A percentile compares a stretch with the other conserved stretches of the same genome.
These are phyloP conservation scores for Amanita rimosa DNA, from an alignment of 768 basidiomycete genomes.

Conservation along the genomic window DNA sequence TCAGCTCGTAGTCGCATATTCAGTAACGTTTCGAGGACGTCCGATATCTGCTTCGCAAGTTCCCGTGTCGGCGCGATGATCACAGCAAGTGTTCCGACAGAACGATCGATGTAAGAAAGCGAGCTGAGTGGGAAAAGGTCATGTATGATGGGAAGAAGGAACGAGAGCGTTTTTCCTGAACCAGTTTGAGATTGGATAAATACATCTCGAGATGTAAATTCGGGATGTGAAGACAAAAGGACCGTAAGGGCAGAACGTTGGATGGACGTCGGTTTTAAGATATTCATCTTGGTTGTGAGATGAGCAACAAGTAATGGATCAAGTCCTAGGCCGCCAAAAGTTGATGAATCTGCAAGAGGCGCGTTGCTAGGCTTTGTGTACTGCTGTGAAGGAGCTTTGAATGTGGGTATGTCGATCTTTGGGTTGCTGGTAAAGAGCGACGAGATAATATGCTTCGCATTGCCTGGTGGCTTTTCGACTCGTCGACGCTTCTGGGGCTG, in stretches of 20 bases:
- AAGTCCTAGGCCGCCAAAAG: slow-evolving; percentile 75
- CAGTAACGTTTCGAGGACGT: slow-evolving; percentile 80
- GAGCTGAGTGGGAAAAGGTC: slow-evolving; percentile 85
- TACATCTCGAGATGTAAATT: slow-evolving; percentile 48
- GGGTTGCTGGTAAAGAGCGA: slow-evolving; percentile 86
- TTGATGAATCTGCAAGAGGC: slow-evolving; percentile 61
- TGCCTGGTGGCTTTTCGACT: slow-evolving; percentile 16
- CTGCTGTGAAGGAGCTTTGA: slow-evolving; percentile 14
- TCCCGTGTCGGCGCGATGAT: slow-evolving; percentile 95
- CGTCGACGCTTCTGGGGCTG: slow-evolving; percentile 41
- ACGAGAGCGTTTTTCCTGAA: slow-evolving; percentile 91
- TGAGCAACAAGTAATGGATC: slow-evolving; percentile 73
- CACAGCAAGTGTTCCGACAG: slow-evolving; percentile 88
- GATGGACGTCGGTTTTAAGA: slow-evolving; percentile 81
- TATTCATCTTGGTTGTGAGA: slow-evolving; percentile 67
- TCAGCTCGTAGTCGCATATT: slow-evolving; percentile 59
- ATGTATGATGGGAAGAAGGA: slow-evolving; percentile 89
- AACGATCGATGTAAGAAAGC: slow-evolving; percentile 88
- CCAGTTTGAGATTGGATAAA: slow-evolving; percentile 97
- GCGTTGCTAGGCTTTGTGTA: slow-evolving; percentile 66
- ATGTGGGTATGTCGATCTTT: slow-evolving; percentile 36
- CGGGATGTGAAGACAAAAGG: slow-evolving; percentile 22
- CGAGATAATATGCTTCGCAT: slow-evolving; percentile 63
- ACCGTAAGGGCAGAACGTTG: slow-evolving; percentile 71
- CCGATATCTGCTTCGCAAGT: slow-evolving; percentile 92